Conservation (phyloP, 78 protist species). For the Chrysochromulina tobinii region DNA sequence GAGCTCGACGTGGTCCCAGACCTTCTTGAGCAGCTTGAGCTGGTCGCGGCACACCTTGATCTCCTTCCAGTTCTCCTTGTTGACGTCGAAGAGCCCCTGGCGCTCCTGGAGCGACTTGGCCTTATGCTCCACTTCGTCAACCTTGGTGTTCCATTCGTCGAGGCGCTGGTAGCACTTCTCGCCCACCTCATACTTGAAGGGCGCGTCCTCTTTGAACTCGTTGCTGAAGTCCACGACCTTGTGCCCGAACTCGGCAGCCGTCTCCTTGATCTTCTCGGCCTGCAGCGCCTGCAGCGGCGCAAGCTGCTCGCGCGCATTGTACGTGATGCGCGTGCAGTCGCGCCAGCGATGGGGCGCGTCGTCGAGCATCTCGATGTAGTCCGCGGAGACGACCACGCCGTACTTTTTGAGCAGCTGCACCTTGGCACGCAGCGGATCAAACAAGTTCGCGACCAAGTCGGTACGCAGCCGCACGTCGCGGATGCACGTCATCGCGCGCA, state of each 20-base stretch:
- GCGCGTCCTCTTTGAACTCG: constrained; percentile 34
- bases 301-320: neutral
- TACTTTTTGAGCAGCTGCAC: constrained; percentile 17
- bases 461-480: neutral
- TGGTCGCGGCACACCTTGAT: constrained; percentile 46
- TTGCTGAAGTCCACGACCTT: neutral
- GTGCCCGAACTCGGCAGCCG: neutral
- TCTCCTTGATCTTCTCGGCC: constrained; percentile 49
- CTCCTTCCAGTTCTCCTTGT: constrained; percentile 11
- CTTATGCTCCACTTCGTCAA: neutral
- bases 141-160: neutral
- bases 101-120: constrained; percentile 9
- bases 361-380: neutral
- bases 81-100: constrained; percentile 71
- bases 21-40: constrained; percentile 25
- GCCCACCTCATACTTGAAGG: constrained; percentile 23
- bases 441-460: neutral
- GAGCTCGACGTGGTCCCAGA: constrained; percentile 70
- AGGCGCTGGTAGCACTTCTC: constrained; percentile 38
- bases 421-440: constrained; percentile 17
- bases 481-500: constrained; percentile 37
- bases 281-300: neutral
- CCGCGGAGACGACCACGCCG: neutral
- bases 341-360: neutral
- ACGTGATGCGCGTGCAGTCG: neutral